Evolutionary conservation across 1,139 yeast genomes (phyloP).

Genomic region (Trichomonascaceae sp.): DNA sequence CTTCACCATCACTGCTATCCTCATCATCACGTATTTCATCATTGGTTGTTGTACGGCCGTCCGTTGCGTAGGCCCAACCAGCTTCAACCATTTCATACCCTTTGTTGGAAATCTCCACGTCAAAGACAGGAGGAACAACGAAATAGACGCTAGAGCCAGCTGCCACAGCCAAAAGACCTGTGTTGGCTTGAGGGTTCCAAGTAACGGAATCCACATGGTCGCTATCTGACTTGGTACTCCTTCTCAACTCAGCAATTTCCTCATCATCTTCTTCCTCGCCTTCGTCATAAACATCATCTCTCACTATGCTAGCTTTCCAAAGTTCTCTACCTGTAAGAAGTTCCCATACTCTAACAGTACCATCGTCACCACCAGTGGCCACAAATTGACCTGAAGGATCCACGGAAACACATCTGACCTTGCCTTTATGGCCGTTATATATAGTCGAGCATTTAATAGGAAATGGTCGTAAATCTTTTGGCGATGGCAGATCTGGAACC

Average conservation of each 20-base stretch:
- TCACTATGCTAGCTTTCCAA: conserved; percentile 52
- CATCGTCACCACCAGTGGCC: conserved; percentile 98
- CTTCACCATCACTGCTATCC: conserved; percentile 29
- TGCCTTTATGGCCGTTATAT: conserved; percentile 76
- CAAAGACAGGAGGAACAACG: conserved; percentile 85
- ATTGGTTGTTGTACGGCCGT: conserved; percentile 36
- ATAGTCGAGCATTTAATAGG: conserved; percentile 86
- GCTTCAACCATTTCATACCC: conserved; percentile 76
- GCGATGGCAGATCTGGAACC: conserved; percentile 94
- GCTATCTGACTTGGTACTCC: conserved; percentile 31
- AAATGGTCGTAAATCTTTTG: conserved; percentile 96
- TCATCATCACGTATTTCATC: conserved; percentile 24
- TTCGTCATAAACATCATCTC: conserved; percentile 32
- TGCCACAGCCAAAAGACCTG: conserved; percentile 75
- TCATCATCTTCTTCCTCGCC: conserved; percentile 42
- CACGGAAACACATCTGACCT: conserved; percentile 72
- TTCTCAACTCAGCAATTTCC: conserved; percentile 28
- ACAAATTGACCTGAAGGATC: conserved; percentile 92
- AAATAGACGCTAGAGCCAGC: conserved; percentile 78
- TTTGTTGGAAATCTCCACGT: conserved; percentile 76
- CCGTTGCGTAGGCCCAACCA: conserved; percentile 88
- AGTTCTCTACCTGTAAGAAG: conserved; percentile 91
- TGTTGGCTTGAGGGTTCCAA: conserved; percentile 73
- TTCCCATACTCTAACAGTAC: conserved; percentile 95
- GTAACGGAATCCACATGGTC: conserved; percentile 78